phyloP scores from a whole-genome alignment of 2,329 filamentous ascomycete genomes.

The Purpureocillium lavendulum region DNA sequence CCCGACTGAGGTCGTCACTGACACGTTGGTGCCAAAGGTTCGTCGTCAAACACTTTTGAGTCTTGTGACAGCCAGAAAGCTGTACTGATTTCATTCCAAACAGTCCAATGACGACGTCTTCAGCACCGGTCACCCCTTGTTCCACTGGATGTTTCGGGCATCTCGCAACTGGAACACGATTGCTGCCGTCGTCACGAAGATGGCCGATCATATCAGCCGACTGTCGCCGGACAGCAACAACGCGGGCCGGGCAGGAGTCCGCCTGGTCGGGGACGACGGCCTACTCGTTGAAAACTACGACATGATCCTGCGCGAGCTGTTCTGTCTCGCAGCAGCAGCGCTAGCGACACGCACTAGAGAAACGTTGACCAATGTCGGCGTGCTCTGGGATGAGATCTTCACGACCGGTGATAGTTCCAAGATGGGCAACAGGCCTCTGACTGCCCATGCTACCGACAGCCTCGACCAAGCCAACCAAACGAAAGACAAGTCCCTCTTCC shows the following conservation, averaged over 20 bases:
- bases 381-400: constrained; percentile 69
- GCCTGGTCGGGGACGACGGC: constrained; percentile 43
- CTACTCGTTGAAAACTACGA: constrained; percentile 62
- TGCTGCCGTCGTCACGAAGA: constrained; percentile 58
- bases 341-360: constrained; percentile 60
- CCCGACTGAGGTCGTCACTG: constrained; percentile 70
- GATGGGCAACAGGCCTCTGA: background rate
- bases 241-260: constrained; percentile 22
- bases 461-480: background rate
- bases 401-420: constrained; percentile 42
- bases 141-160: constrained; percentile 80
- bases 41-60: background rate
- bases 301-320: constrained; percentile 70
- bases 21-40: constrained; percentile 62
- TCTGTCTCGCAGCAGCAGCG: constrained; percentile 70
- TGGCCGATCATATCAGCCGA: constrained; percentile 60
- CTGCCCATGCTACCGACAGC: too few species aligned
- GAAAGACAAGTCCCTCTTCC: constrained; percentile 14
- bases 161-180: constrained; percentile 70
- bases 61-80: background rate
- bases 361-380: constrained; percentile 54
- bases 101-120: constrained; percentile 51
- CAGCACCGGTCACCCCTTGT: constrained; percentile 66
- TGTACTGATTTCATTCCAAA: too few species aligned
- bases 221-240: constrained; percentile 34